Conservation (phyloP, 768 basidiomycete species). For the Mycena indigotica region DNA sequence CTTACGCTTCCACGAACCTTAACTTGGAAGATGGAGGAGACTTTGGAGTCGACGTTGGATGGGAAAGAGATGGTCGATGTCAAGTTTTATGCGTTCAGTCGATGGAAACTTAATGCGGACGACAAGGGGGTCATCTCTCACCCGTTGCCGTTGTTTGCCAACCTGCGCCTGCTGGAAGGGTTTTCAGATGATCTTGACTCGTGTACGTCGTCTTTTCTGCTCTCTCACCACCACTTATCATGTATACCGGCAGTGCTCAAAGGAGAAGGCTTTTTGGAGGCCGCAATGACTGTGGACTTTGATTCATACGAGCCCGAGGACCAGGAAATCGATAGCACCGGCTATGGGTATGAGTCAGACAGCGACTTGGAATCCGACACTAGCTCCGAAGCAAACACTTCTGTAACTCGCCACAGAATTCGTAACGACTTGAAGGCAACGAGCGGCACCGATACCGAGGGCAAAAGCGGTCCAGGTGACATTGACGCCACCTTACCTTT, state of each 20-base stretch:
- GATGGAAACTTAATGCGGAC: conserved; percentile 2
- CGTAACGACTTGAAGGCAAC: too few relatives aligned
- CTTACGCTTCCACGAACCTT: conserved; percentile 2
- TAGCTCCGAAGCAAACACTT: neutral
- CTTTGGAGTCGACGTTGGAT: conserved; percentile 15
- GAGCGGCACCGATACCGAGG: neutral
- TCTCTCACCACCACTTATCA: neutral
- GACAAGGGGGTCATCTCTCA: too few relatives aligned
- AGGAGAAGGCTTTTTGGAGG: conserved; percentile 12
- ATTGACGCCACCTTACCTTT: too few relatives aligned
- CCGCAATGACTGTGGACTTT: neutral
- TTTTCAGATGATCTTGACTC: conserved; percentile 19
- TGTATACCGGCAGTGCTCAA: conserved; percentile 13
- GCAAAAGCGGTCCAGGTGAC: neutral
- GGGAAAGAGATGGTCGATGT: conserved; percentile 21
- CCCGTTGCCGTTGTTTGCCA: conserved; percentile 22
- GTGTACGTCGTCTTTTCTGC: conserved; percentile 9
- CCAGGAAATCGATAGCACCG: neutral
- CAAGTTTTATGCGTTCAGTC: conserved; percentile 28
- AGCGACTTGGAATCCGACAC: conserved; percentile 23
- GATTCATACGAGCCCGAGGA: conserved; percentile 10
- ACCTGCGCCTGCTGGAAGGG: conserved; percentile 19
- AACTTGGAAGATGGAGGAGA: conserved; percentile 7
- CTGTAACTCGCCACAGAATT: too few relatives aligned
- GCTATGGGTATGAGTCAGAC: conserved; percentile 25